Percentiles rank a stretch among this genome's conserved stretches.
phyloP scores from a whole-genome alignment of 106 monocot species.

The Ottelia alismoides region DNA sequence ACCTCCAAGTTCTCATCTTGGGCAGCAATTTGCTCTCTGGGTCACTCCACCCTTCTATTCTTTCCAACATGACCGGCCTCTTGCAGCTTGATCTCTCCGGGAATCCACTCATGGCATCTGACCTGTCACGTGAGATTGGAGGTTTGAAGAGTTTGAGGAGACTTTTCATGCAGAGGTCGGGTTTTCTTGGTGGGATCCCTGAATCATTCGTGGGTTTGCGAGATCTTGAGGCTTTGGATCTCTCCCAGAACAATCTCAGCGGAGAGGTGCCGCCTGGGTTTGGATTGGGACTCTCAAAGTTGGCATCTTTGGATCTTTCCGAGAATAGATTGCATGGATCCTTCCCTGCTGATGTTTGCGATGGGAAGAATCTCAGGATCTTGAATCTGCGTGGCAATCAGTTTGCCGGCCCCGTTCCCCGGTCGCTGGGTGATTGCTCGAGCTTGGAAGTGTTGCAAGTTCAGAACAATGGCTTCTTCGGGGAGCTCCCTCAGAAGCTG shows the following conservation, averaged over 20 bases:
- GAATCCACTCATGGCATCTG: conserved; percentile 31
- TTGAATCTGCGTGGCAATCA: conserved; percentile 35
- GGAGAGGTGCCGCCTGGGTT: conserved; percentile 39
- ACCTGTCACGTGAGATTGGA: conserved; percentile 40
- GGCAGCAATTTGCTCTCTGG: conserved; percentile 48
- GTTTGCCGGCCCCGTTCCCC: conserved; percentile 27
- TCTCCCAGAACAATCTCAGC: conserved; percentile 49
- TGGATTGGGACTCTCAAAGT: conserved; percentile 28
- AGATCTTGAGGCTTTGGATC: conserved; percentile 36
- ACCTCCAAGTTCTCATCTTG: conserved; percentile 46
- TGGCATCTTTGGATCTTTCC: conserved; percentile 48
- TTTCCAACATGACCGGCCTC: conserved; percentile 28
- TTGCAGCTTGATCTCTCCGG: conserved; percentile 37
- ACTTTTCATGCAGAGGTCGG: conserved; percentile 35
- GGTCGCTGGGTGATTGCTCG: conserved; percentile 23
- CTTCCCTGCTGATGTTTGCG: conserved; percentile 43
- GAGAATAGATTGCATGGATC: conserved; percentile 45
- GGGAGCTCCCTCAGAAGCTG: conserved; percentile 35
- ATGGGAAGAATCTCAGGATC: conserved; percentile 26
- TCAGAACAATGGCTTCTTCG: conserved; percentile 41
- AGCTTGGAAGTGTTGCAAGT: conserved; percentile 51
- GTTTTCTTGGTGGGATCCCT: conserved; percentile 42
- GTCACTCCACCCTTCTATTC: conserved; percentile 21
- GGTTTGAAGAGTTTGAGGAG: conserved; percentile 20
- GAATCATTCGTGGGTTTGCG: conserved; percentile 22